phyloP scores from a whole-genome alignment of 176 grass and related monocot species.

The Zea mays region DNA sequence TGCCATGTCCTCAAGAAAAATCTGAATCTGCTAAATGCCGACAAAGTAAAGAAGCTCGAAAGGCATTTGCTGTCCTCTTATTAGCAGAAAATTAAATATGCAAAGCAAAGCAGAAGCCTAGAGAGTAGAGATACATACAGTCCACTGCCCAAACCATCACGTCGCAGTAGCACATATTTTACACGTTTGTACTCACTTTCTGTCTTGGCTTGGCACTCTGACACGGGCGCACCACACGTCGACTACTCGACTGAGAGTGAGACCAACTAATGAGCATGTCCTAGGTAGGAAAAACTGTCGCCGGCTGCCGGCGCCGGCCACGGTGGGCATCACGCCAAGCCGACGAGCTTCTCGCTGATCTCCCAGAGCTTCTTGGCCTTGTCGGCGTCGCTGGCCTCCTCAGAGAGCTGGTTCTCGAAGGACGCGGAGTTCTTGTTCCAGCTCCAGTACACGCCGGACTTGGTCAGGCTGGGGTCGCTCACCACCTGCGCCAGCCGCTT shows the following conservation, averaged over 20 bases:
- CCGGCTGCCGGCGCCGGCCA: not conserved
- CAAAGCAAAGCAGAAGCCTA: not conserved
- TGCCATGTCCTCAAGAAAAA: no score
- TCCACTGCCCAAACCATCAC: not conserved
- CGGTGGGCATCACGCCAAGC: conserved; percentile 40
- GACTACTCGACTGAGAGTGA: no score
- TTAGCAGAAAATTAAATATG: not conserved
- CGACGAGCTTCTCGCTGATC: conserved; percentile 89
- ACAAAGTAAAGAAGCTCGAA: no score
- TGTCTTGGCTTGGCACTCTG: not conserved
- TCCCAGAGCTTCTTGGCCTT: conserved; percentile 92
- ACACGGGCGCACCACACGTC: not conserved
- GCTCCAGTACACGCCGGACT: conserved; percentile 97
- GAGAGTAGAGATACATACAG: conserved; percentile 19
- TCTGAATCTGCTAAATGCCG: no score
- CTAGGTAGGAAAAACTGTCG: conserved; percentile 20
- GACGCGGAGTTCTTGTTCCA: conserved; percentile 97
- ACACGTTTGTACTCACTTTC: conserved; percentile 8
- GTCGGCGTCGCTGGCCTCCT: conserved; percentile 84
- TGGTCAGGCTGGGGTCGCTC: conserved; percentile 82
- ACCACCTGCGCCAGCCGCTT: conserved; percentile 96
- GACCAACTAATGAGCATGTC: not conserved
- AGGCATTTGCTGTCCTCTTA: not conserved
- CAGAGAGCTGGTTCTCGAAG: conserved; percentile 93
- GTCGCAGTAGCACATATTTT: no score